Evolutionary conservation across 345 rosid species (phyloP).

Genomic region (Nasturtium officinale): DNA sequence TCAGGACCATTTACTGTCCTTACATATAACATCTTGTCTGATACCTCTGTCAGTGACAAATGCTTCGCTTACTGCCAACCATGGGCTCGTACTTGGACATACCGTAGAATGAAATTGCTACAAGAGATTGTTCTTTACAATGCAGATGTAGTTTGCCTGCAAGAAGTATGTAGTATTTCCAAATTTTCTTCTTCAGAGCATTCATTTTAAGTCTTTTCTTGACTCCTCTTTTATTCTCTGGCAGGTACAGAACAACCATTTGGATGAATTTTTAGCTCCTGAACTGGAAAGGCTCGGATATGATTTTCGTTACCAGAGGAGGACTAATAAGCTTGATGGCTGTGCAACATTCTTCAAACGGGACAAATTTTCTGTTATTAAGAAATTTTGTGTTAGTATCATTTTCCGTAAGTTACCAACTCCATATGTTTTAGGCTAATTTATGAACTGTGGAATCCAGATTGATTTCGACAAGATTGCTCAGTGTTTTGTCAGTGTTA

Average conservation of each 20-base stretch:
- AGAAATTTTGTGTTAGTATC: neutral
- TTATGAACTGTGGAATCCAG: neutral
- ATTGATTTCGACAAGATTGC: neutral
- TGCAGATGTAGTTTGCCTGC: neutral
- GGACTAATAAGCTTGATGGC: neutral
- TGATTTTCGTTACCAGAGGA: neutral
- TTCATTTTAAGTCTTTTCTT: neutral
- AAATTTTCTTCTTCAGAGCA: neutral
- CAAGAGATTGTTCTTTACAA: neutral
- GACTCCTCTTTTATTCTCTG: neutral
- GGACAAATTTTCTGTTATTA: neutral
- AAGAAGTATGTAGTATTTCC: neutral
- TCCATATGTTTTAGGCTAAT: neutral
- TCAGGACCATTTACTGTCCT: neutral
- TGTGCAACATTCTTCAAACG: neutral
- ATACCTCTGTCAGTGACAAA: neutral
- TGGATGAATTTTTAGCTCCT: neutral
- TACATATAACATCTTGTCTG: neutral
- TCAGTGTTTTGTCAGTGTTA: neutral
- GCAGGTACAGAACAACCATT: neutral
- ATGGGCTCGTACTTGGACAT: neutral
- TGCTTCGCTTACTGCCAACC: neutral
- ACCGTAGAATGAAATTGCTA: neutral
- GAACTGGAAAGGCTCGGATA: neutral
- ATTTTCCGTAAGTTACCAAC: neutral